Evolutionary conservation across 768 basidiomycete genomes (phyloP).

Genomic region (Wakefieldia striispora): DNA sequence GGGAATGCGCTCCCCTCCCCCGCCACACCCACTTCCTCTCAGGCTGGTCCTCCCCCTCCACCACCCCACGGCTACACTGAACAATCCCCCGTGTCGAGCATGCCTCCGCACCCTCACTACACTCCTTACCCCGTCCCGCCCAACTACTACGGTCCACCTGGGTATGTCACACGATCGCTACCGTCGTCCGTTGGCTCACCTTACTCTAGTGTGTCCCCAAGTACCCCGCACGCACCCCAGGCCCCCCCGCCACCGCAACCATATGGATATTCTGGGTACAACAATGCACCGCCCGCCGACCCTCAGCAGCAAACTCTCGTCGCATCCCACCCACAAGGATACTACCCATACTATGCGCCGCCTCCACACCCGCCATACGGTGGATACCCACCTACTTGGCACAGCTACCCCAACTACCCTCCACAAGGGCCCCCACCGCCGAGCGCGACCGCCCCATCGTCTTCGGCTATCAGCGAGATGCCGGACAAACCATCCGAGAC

Average conservation of each 20-base stretch:
- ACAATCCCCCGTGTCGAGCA: conserved; percentile 21
- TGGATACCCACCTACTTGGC: conserved; percentile 30
- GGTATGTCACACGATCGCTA: conserved; percentile 13
- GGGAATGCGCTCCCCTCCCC: conserved; percentile 25
- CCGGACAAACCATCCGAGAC: conserved; percentile 28
- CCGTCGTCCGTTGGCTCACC: conserved; percentile 14
- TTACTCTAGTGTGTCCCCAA: conserved; percentile 19
- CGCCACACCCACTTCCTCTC: conserved; percentile 30
- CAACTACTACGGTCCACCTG: conserved; percentile 32
- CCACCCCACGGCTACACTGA: conserved; percentile 29
- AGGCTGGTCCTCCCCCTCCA: conserved; percentile 17
- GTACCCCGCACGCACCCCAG: conserved; percentile 23
- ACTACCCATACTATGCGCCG: conserved; percentile 34
- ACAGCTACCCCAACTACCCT: conserved; percentile 32
- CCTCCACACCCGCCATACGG: conserved; percentile 27
- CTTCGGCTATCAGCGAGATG: conserved; percentile 15
- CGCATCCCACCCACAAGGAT: conserved; percentile 21
- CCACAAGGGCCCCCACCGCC: conserved; percentile 25
- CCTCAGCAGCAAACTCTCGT: conserved; percentile 25
- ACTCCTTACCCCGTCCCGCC: conserved; percentile 33
- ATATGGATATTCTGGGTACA: conserved; percentile 26
- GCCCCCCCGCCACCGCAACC: conserved; percentile 16
- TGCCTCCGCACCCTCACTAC: conserved; percentile 30
- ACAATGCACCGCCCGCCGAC: conserved; percentile 20
- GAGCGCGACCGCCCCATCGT: conserved; percentile 6